Evolutionary conservation across 2,329 filamentous ascomycete species (phyloP), one percentile per base, ranked within the genome.

Genomic region (Colletotrichum liaoningense): DNA sequence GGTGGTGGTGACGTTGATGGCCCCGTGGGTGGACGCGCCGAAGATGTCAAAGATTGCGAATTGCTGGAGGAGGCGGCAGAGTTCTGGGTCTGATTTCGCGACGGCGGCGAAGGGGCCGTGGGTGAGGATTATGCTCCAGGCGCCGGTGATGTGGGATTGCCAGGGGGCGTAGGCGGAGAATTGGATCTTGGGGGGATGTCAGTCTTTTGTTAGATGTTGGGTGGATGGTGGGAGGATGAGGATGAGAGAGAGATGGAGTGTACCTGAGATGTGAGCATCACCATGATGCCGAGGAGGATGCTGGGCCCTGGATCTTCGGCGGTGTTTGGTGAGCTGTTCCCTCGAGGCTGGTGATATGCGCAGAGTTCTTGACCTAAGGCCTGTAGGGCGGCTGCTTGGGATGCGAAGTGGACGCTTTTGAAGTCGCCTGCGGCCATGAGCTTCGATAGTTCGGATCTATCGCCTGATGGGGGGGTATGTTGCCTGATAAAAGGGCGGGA

Each of bases 141-240:
- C 66, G 0, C 60, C 70, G 16, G 63, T 12, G 5, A 69, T 9
- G 19, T 73, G 59, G 3, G 30, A 16, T 30, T 69, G 59, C 66
- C 70, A 69, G 0, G 70, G 66, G 1, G 66, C 70, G 26, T 65
- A 64, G 5, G 70, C 70, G 1, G 54, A 64, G 46, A 60, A 69
- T 5, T 69, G 59, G 4, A 69, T 60, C 65, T 72, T 22, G 4
- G 19, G 11, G 5, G 5, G 14, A 4, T 4, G 11, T 63, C 11
- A 30, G 5, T 19, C 0, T 14, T 30, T 14, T 16, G 19, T n/a
- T 7, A 19, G 7, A 3, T 33, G 19, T n/a, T 19, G 42, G 42
- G 42, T 19, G 42, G 1, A 11, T n/a, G 42, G n/a, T 19, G 3
- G 7, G 19, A 8, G n/a, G 42, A 9, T 12, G 19, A 49, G 42